Evolutionary conservation across 2,329 filamentous ascomycete species (phyloP), one percentile per base, ranked within the genome.

Genomic region (Claviceps lovelessii): DNA sequence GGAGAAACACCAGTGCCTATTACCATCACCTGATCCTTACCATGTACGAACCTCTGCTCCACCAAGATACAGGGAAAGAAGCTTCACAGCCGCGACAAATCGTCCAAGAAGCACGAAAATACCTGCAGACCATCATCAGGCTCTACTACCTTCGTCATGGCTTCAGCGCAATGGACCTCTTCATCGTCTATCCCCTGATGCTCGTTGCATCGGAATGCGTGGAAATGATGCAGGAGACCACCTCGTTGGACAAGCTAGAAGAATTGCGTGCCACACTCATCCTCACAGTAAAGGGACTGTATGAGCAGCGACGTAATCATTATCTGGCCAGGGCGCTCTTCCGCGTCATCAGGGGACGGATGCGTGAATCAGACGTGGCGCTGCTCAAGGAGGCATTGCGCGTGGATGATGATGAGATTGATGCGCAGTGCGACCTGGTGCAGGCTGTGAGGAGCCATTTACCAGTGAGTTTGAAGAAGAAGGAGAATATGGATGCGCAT

Each of bases 251-350:
- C 2, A 51, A 61, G 47, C 53, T 63, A 0, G 63, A 69, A 42
- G 48, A 57, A 0, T 47, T 70, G n/a, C 62, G 66, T 11, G 67
- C 68, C 0, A 66, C 64, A 0, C 62, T 71, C 0, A 58, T 72
- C n/a, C 58, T 71, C 1, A 58, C 64, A 10, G 65, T 64, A 1
- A 65, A 68, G 39, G 69, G 69, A 0, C 54, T 71, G 9, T 50
- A 50, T 9, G 48, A 37, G n/a, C 48, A 50, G 35, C 31, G 52
- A 5, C 44, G 19, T 11, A 54, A 54, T 49, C 51, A 70, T 49
- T 67, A 70, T 53, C 52, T 71, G 6, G 65, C 64, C 0, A 60
- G 67, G 42, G 64, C 64, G 0, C 57, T 70, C 0, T 71, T 67
- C 53, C 61, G 61, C 0, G 64, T 70, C 1, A 59, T 71, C 15